Base-by-base conservation (phyloP, 768 basidiomycete species). In the Mycena olivaceomarginata region DNA sequence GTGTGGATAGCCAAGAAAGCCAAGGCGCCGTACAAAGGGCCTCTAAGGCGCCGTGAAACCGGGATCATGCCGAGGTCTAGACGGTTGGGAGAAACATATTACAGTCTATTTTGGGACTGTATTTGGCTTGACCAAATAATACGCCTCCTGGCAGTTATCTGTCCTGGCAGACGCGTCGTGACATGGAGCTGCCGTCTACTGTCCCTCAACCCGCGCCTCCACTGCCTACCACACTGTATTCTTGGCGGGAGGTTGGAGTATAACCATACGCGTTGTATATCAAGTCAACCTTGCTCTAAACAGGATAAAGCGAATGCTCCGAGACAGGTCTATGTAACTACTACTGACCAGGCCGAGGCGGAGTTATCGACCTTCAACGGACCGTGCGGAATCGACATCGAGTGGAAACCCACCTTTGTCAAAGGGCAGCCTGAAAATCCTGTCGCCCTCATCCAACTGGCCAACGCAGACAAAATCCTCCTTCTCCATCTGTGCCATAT, bases 391-490 rank as follows among this genome's bases (percentile, higher is more conserved):
- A 92, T 96, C 77, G 96, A 97, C 81, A 87, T 95, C 48, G 96
- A 97, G 84, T 96, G 96, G 95, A 92, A 89, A 75, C 96, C 96
- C 0, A 91, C 81, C 22, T 92, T 85, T 79, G 77, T 79, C 62
- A 92, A 91, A 81, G 92, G 93, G 22, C 81, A 84, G 37, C 80
- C 84, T 39, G 90, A 93, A 83, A 94, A 96, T 81, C 93, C 89
- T 31, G 93, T 95, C 22, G 92, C 96, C 4, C 88, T 96, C 31
- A 88, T 96, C 5, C 95, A 97, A 82, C 89, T 96, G 20, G 93
- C 94, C 2, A 92, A 87, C 77, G 81, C 85, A 5, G 82, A 91
- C 5, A 86, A 83, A 15, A 90, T 95, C 31, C 84, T 94, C 39
- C 90, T 96, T 5, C 82, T 96, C 8, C 95, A 96, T 77, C 80